Conservation (phyloP, 768 basidiomycete species). For the Kwoniella pini region DNA sequence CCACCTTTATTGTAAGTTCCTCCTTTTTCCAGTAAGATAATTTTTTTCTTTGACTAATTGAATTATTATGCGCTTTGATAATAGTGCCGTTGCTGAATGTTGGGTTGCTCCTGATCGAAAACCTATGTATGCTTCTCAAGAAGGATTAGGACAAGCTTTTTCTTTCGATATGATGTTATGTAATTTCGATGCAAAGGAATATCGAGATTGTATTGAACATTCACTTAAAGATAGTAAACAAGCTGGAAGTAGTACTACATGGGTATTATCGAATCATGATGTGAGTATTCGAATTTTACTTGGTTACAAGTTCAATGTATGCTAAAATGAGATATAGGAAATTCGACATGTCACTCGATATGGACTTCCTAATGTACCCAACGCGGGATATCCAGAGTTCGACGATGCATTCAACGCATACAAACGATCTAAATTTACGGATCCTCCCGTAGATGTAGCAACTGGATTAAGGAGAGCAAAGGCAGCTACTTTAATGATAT, state of each 20-base stretch:
- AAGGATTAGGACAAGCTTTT: conserved; percentile 46
- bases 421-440: conserved; percentile 5
- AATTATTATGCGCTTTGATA: neutral
- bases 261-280: conserved; percentile 38
- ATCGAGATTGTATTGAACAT: conserved; percentile 26
- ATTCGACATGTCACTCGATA: conserved; percentile 44
- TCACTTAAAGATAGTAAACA: conserved; percentile 18
- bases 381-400: conserved; percentile 10
- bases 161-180: conserved; percentile 44
- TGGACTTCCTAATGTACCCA: conserved; percentile 29
- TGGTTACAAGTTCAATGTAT: neutral
- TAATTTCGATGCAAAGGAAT: conserved; percentile 31
- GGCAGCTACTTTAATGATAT: conserved; percentile 42
- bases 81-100: conserved; percentile 44
- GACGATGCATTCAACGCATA: conserved; percentile 12
- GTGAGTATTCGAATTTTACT: neutral
- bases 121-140: conserved; percentile 35
- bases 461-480: conserved; percentile 32
- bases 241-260: conserved; percentile 35
- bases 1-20: conserved; percentile 44
- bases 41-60: no score
- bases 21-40: no score
- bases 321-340: conserved; percentile 13
- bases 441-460: conserved; percentile 27
- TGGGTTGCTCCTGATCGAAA: conserved; percentile 44